These are phyloP conservation scores for Neurospora sp. DNA, from an alignment of 495 filamentous ascomycete species.

Conservation along the genomic window DNA sequence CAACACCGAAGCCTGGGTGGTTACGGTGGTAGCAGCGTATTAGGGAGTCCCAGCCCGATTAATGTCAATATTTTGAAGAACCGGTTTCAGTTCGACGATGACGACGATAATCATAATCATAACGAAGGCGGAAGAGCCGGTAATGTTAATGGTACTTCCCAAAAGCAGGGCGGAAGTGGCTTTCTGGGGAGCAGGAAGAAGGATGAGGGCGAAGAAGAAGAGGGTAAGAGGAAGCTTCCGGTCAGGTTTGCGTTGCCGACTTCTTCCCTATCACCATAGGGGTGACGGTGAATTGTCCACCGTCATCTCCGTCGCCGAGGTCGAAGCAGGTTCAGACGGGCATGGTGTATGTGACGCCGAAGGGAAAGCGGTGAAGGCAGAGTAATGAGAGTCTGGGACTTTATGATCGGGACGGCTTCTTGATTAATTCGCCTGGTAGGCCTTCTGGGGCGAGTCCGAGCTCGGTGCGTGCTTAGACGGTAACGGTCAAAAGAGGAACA, in stretches of 20 bases:
- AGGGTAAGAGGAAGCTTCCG: constrained; percentile 1
- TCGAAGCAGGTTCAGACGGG: neutral
- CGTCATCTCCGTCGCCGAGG: neutral
- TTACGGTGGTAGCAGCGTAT: neutral
- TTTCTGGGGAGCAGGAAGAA: neutral
- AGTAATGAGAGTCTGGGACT: constrained; percentile 10
- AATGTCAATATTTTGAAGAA: neutral
- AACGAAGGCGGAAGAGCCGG: neutral
- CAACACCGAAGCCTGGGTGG: neutral
- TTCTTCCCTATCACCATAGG: neutral
- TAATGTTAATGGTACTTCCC: neutral
- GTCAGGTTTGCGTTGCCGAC: neutral
- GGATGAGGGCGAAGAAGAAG: neutral
- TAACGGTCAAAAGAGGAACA: neutral
- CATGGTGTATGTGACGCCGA: neutral
- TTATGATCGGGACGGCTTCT: constrained; percentile 15
- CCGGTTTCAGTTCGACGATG: neutral
- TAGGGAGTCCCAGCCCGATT: neutral
- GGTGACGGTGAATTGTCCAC: neutral
- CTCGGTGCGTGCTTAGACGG: neutral
- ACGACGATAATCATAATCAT: neutral
- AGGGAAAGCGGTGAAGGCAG: neutral
- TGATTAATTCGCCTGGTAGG: constrained; percentile 10
- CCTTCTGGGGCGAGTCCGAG: neutral
- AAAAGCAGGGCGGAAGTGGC: neutral